Evolutionary conservation across 2,329 filamentous ascomycete species (phyloP), one percentile per base, ranked within the genome.

Genomic region (Gaeumannomyces tritici): DNA sequence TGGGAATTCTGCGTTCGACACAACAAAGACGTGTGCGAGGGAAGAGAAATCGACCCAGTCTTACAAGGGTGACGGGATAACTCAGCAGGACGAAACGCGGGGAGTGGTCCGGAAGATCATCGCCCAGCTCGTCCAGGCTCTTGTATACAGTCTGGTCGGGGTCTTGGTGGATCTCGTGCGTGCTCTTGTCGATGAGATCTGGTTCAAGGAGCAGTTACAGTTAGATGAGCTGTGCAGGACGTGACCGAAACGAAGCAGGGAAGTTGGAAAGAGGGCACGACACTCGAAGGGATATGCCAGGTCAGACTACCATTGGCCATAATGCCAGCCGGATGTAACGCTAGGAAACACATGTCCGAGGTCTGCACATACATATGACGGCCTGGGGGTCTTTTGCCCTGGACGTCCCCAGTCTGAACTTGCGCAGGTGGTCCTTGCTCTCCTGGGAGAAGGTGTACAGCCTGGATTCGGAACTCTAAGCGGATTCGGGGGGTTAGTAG

Each of bases 401-500:
- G 42, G 93, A 97, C 2, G 95, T 98, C 29, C 89, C 86, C 31
- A 99, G 83, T 60, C 95, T 90, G 79, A 99, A 99, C 77, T 97
- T 98, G 75, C 91, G 89, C 67, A 99, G 85, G 72, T 93, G 88
- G 67, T 92, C 87, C 77, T 89, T 95, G 57, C 91, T 96, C 77
- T 95, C 91, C 66, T 87, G 84, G 35, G 92, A 96, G 84, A 98
- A 96, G 64, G 90, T 91, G 79, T 96, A 98, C 66, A 98, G 83
- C 69, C 92, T 84, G 65, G 91, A 87, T 80, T 97, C 93, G 72
- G 93, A 96, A 70, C 87, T 76, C 79, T 81, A 64, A 11, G 8
- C 26, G 26, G n/a, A 12, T 59, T 18, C 31, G 26, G 6, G n/a
- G 42, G 18, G 42, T 51, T 51, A 51, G 21, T 8, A 12, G 15